Evolutionary conservation across 2,329 filamentous ascomycete species (phyloP), one percentile per base, ranked within the genome.

Genomic region (Sclerotinia trifoliorum): DNA sequence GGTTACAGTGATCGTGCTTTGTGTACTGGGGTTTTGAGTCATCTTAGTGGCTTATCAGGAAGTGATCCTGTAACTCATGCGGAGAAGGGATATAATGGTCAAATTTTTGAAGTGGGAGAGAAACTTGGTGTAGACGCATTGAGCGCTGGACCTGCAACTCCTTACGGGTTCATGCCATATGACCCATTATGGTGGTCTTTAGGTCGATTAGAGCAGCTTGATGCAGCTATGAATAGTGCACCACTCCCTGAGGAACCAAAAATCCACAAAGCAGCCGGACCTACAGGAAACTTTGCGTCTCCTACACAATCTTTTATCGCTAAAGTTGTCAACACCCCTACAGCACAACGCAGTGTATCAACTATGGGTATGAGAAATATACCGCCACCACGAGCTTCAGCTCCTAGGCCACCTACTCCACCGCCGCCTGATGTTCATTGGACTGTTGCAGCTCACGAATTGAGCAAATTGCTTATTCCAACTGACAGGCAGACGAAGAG

Each of bases 1-100:
- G 95, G 95, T 0, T 99, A 99, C 77, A 97, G 94, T 77, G 92
- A 99, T 79, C 88, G 94, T 69, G 95, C 95, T 11, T 81, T 99
- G 61, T 90, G 86, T 65, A 97, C 93, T 46, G 95, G 95, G 56
- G 89, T 97, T 3, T 81, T 97, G 68, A 96, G 94, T 78, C 95
- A 99, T 79, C 78, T 99, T 24, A 92, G 91, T 73, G 95, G 94
- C 7, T 84, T 99, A 51, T 88, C 88, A 52, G 87, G 87, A 52
- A 82, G 82, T 29, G 85, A 83, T 65, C 79, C 78, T 44, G 76
- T 77, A 52, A 71, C 77, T 35, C 80, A 76, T 67, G 78, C 81
- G 44, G 80, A 80, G 65, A 68, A 55, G 61, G 75, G 72, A 71
- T 69, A 77, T 60, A 80, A 78, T 65, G 84, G 86, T 0, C 79